A percentile compares a stretch with the other conserved stretches of the same genome.
Conservation (phyloP, 768 basidiomycete species). For the Leccinum boreale region DNA sequence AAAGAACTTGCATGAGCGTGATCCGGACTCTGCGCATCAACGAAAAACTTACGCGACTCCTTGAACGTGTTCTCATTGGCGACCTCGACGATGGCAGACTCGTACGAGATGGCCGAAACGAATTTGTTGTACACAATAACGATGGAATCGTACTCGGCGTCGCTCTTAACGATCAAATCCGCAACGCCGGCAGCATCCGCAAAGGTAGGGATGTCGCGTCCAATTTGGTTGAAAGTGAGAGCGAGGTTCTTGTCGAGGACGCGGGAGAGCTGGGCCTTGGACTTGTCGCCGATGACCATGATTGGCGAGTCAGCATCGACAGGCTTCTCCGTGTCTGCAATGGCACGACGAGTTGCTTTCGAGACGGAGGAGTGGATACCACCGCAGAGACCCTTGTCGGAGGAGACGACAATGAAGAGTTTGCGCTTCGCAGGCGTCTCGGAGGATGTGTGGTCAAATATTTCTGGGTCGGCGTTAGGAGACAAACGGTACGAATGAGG, state of each 20-base stretch:
- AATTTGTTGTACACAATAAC: constrained; percentile 82
- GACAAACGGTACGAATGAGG: not conserved
- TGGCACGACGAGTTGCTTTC: constrained; percentile 78
- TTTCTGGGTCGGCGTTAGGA: constrained; percentile 50
- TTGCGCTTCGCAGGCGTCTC: constrained; percentile 70
- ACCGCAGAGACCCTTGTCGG: constrained; percentile 99
- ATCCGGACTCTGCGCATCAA: not conserved
- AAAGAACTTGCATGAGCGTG: not conserved
- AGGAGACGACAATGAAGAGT: constrained; percentile 92
- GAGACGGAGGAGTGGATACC: constrained; percentile 98
- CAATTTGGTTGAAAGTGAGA: constrained; percentile 96
- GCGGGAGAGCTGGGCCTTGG: constrained; percentile 86
- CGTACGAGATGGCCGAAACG: constrained; percentile 88
- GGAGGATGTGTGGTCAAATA: constrained; percentile 75
- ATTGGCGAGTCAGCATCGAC: constrained; percentile 63
- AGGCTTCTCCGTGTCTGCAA: constrained; percentile 47
- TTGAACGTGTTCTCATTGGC: constrained; percentile 79
- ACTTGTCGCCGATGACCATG: constrained; percentile 95
- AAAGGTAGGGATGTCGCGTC: constrained; percentile 95
- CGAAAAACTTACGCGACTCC: constrained; percentile 62
- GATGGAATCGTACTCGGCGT: constrained; percentile 83
- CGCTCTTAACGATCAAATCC: constrained; percentile 85
- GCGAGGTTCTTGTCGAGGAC: constrained; percentile 59
- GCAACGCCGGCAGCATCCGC: constrained; percentile 93
- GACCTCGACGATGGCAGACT: constrained; percentile 70